Evolutionary conservation across 805 yeast genomes (phyloP).

Genomic region (Cyberlindnera veronae): DNA sequence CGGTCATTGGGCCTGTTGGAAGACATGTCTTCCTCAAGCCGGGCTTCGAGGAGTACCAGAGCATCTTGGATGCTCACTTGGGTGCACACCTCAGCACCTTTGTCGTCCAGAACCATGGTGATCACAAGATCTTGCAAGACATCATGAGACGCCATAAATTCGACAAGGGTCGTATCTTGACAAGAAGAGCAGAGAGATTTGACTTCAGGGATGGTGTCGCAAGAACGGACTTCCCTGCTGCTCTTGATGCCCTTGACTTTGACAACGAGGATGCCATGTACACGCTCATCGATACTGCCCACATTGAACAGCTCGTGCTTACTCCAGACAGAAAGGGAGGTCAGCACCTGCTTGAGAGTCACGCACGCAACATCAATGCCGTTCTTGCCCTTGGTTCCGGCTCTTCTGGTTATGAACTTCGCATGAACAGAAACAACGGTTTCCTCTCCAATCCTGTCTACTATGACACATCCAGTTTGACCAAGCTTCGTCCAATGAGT

Average conservation of each 20-base stretch:
- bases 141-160: slow-evolving; percentile 32
- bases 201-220: slow-evolving; percentile 48
- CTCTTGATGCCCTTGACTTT: slow-evolving; percentile 60
- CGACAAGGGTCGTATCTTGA: slow-evolving; percentile 41
- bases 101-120: slow-evolving; percentile 62
- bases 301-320: slow-evolving; percentile 57
- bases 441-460: slow-evolving; percentile 52
- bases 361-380: slow-evolving; percentile 37
- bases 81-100: slow-evolving; percentile 54
- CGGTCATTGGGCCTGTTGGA: slow-evolving; percentile 85
- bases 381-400: slow-evolving; percentile 41
- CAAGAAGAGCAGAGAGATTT: slow-evolving; percentile 55
- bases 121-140: slow-evolving; percentile 42
- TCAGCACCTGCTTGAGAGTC: slow-evolving; percentile 36
- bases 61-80: slow-evolving; percentile 54
- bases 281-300: slow-evolving; percentile 58
- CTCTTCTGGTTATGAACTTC: slow-evolving; percentile 43
- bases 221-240: slow-evolving; percentile 36
- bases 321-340: slow-evolving; percentile 51
- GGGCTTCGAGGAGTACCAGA: slow-evolving; percentile 53
- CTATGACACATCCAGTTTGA: slow-evolving; percentile 27
- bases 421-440: slow-evolving; percentile 38
- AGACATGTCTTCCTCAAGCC: slow-evolving; percentile 50
- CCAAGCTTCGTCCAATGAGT: slow-evolving; percentile 18
- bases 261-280: slow-evolving; percentile 52